These are phyloP conservation scores for Terana coerulea DNA, from an alignment of 768 basidiomycete species.

Conservation along the genomic window DNA sequence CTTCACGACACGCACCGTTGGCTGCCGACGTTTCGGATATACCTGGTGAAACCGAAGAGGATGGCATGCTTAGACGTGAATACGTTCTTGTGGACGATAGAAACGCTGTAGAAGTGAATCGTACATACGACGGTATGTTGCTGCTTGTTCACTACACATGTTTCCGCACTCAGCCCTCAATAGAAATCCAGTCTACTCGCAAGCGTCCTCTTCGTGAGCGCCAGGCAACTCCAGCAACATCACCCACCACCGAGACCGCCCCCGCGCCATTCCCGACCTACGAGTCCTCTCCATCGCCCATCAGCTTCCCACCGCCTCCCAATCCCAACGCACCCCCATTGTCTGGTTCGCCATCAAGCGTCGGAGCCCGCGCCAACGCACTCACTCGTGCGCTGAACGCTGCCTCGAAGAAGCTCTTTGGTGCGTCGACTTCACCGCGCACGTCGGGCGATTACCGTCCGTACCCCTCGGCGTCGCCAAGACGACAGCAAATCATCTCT, in stretches of 20 bases:
- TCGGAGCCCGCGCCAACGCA: conserved; percentile 63
- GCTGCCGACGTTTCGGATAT: conserved; percentile 64
- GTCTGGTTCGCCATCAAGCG: conserved; percentile 61
- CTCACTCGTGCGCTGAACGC: conserved; percentile 75
- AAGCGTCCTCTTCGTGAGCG: conserved; percentile 58
- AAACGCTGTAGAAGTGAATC: conserved; percentile 87
- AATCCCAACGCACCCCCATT: conserved; percentile 47
- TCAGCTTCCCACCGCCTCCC: conserved; percentile 69
- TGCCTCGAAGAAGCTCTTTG: conserved; percentile 80
- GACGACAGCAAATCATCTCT: conserved; percentile 54
- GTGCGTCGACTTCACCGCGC: conserved; percentile 40
- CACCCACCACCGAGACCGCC: conserved; percentile 43
- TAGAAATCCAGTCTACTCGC: conserved; percentile 64
- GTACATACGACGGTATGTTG: conserved; percentile 80
- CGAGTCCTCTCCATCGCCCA: conserved; percentile 27
- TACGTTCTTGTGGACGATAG: conserved; percentile 94
- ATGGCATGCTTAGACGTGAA: conserved; percentile 74
- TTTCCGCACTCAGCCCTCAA: conserved; percentile 7
- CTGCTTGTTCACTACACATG: not conserved
- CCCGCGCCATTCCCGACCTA: conserved; percentile 32
- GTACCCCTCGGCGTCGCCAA: conserved; percentile 48
- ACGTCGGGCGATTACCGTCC: conserved; percentile 34
- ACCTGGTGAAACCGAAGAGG: conserved; percentile 82
- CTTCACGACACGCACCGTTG: conserved; percentile 23
- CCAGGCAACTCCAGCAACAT: conserved; percentile 42